A percentile compares a stretch with the other conserved stretches of the same genome.
Conservation (phyloP, 768 basidiomycete genomes). For the Mycena polygramma region DNA sequence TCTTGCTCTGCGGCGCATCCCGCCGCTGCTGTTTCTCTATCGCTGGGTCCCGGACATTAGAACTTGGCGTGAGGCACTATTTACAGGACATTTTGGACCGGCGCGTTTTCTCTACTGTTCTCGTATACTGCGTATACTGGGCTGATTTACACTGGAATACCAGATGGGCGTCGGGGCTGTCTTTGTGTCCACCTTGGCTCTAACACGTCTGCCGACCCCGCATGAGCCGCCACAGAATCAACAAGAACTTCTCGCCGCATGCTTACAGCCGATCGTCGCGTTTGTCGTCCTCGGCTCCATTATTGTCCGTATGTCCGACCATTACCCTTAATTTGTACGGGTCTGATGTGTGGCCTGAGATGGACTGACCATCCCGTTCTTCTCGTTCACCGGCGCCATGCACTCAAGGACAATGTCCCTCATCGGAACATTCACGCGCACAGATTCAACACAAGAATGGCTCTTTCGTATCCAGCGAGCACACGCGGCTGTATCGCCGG, state of each 20-base stretch:
- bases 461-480: constrained; percentile 50
- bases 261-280: constrained; percentile 85
- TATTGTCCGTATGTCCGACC: constrained; percentile 80
- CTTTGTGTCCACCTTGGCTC: constrained; percentile 86
- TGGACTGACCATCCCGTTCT: constrained; percentile 80
- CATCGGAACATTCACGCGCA: constrained; percentile 55
- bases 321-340: not conserved
- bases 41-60: constrained; percentile 89
- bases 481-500: too few relatives aligned
- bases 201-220: constrained; percentile 70
- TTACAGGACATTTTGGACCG: constrained; percentile 90
- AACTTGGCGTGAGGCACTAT: constrained; percentile 88
- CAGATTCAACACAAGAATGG: constrained; percentile 62
- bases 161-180: constrained; percentile 94
- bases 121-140: too few relatives aligned
- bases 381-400: constrained; percentile 63
- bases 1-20: constrained; percentile 84
- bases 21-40: constrained; percentile 81
- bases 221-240: constrained; percentile 73
- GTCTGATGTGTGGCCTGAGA: constrained; percentile 51
- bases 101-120: constrained; percentile 54
- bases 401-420: constrained; percentile 62
- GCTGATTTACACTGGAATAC: too few relatives aligned
- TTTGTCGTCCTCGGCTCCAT: constrained; percentile 93
- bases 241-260: constrained; percentile 77